phyloP scores from a whole-genome alignment of 2,329 filamentous ascomycete genomes.

The Ceratocystis albifundus region DNA sequence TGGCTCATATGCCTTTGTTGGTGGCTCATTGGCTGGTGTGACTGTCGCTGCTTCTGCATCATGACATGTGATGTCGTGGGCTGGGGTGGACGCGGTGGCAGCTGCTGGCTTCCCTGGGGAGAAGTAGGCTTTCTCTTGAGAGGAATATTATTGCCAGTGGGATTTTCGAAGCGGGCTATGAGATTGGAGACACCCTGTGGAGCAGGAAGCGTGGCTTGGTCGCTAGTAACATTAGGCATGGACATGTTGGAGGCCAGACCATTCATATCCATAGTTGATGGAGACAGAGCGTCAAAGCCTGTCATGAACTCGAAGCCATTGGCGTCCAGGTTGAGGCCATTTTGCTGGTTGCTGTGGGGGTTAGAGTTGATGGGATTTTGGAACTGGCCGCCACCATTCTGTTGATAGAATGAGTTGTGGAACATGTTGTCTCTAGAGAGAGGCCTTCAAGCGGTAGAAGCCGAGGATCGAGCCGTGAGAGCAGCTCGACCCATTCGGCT shows the following conservation, averaged over 20 bases:
- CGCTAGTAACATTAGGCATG: neutral
- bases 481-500: slow-evolving; percentile 17
- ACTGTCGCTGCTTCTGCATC: slow-evolving; percentile 17
- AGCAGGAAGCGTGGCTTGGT: neutral
- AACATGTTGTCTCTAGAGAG: slow-evolving; percentile 15
- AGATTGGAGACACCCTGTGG: slow-evolving; percentile 21
- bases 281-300: slow-evolving; percentile 9
- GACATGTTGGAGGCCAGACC: slow-evolving; percentile 15
- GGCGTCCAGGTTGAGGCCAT: neutral
- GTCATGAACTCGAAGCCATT: slow-evolving; percentile 9
- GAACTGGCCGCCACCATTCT: slow-evolving; percentile 7
- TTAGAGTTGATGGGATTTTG: neutral
- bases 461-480: slow-evolving; percentile 9
- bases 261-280: neutral
- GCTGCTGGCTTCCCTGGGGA: slow-evolving; percentile 17
- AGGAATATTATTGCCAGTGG: neutral
- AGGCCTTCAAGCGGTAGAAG: slow-evolving; percentile 9
- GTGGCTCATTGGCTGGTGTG: slow-evolving; percentile 18
- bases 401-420: slow-evolving; percentile 8
- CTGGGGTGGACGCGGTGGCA: slow-evolving; percentile 14
- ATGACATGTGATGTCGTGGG: slow-evolving; percentile 12
- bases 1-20: slow-evolving; percentile 22
- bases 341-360: neutral
- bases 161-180: slow-evolving; percentile 23
- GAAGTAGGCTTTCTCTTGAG: slow-evolving; percentile 17